Percentiles rank a stretch among this genome's conserved stretches.
Conservation (phyloP, 768 basidiomycete genomes). For the Tylopilus sp. region DNA sequence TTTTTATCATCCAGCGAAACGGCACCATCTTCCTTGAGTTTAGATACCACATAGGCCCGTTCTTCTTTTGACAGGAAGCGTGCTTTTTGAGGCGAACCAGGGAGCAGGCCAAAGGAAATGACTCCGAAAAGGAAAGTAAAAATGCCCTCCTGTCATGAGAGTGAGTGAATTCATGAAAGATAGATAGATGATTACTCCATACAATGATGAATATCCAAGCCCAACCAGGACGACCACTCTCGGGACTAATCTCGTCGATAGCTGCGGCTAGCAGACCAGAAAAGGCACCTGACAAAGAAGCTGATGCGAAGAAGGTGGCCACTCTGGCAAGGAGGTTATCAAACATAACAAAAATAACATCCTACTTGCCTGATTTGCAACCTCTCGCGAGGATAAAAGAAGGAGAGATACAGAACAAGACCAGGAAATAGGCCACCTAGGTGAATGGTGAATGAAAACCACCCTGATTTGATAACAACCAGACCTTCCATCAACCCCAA, state of each 20-base stretch:
- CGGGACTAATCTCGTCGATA: slow-evolving; percentile 55
- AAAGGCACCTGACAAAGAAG: slow-evolving; percentile 57
- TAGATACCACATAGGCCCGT: slow-evolving; percentile 40
- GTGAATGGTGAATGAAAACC: slow-evolving; percentile 1
- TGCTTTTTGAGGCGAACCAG: slow-evolving; percentile 41
- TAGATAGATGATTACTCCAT: not conserved
- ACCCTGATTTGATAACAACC: not conserved
- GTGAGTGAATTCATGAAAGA: not conserved
- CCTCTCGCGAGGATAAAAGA: slow-evolving; percentile 37
- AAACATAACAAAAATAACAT: not conserved
- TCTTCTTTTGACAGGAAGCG: slow-evolving; percentile 51
- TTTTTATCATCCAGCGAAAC: slow-evolving; percentile 38
- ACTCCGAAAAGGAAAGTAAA: slow-evolving; percentile 61
- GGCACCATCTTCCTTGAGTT: slow-evolving; percentile 25
- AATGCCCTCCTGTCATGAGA: slow-evolving; percentile 44
- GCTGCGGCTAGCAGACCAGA: slow-evolving; percentile 62
- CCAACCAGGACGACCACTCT: slow-evolving; percentile 53
- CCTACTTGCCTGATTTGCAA: slow-evolving; percentile 22
- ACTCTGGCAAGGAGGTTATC: slow-evolving; percentile 25
- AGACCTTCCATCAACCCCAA: slow-evolving; percentile 59
- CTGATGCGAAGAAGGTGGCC: slow-evolving; percentile 37
- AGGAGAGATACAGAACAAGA: slow-evolving; percentile 54
- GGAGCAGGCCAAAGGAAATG: slow-evolving; percentile 46
- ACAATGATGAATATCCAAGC: slow-evolving; percentile 58
- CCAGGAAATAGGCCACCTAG: slow-evolving; percentile 59